Base-by-base conservation (phyloP, 805 yeast species). In the Candida corydali region DNA sequence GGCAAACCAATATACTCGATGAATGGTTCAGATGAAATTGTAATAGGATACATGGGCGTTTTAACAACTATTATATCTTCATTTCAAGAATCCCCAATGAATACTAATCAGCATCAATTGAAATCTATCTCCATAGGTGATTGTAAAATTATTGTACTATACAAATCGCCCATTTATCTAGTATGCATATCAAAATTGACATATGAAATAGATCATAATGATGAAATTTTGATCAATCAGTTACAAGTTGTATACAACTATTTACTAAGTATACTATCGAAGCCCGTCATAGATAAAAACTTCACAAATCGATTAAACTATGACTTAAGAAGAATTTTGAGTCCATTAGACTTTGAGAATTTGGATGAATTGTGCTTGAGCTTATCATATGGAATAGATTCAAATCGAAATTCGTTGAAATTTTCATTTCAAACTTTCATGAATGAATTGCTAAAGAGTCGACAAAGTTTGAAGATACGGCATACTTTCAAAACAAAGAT, bases 1-100 rank as follows among this genome's bases (percentile, higher is more conserved):
- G 96, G 96, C 0, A 88, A 88, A 54, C 95, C 95, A 2, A 81
- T 88, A 5, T 88, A 82, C 57, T 76, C 94, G 2, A 66, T 81
- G 69, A 76, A 80, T 52, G 94, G 93, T 2, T 63, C 77, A 2
- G 89, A 85, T 36, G 80, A 78, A 25, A 57, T 78, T 11, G 66
- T 82, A 2, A 61, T 84, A 29, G 82, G 86, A 0, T 82, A 82
- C 49, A 77, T 82, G 64, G 96, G 95, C 1, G 66, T 88, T 2
- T 73, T 88, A 2, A 89, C 88, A 45, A 86, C 96, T 0, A 75
- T 88, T 5, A 72, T 86, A 7, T 75, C 82, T 8, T 80, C 80
- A 34, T 88, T 84, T 52, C 75, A 78, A 46, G 71, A 67, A 32
- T 4, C 9, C 14, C 9, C 9, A 20, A 7, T 20, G 5, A 61